Base-by-base conservation (phyloP, 805 yeast species). In the Nakazawaea peltata region DNA sequence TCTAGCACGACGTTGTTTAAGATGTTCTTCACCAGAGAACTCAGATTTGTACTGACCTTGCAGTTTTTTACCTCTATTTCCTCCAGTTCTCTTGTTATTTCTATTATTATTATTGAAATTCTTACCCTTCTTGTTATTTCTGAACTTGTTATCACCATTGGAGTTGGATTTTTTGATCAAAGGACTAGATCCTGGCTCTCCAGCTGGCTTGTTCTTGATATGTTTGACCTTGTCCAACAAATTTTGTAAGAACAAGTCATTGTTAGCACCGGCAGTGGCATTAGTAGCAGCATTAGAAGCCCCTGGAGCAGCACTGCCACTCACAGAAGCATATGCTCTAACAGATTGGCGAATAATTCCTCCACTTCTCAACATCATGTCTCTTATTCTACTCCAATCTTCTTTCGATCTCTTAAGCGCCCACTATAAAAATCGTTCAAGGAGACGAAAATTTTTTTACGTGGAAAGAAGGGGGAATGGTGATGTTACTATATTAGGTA, bases 151-250 rank as follows among this genome's bases (percentile, higher is more conserved):
- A 10, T 30, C 10, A 13, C 16, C 26, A 30, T 22, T 14, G 14
- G 8, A n/a, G 9, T 10, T 17, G 14, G 14, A 9, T 13, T 25
- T 25, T 25, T n/a, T 25, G 27, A 11, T 25, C 13, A 25, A n/a
- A 13, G 12, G 32, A 10, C n/a, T 25, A 21, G 7, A 4, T 13
- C 19, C 5, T 6, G 9, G 15, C 19, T 17, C 9, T 17, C 26
- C 9, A 4, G 28, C 13, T n/a, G 38, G 33, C 18, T 30, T 26
- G 8, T 17, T 23, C 17, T 26, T 30, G 28, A 36, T 30, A 14
- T 26, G 26, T 18, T 36, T 36, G 11, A 36, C 39, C 14, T 27
- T 30, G n/a, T 36, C 39, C 19, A 36, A 30, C 27, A 36, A 30
- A 14, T 36, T 30, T 14, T 36, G 10, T 17, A 36, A 25, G 14